Base-by-base conservation (phyloP, 441 rosid genomes). In the Rhodomyrtus psidioides region DNA sequence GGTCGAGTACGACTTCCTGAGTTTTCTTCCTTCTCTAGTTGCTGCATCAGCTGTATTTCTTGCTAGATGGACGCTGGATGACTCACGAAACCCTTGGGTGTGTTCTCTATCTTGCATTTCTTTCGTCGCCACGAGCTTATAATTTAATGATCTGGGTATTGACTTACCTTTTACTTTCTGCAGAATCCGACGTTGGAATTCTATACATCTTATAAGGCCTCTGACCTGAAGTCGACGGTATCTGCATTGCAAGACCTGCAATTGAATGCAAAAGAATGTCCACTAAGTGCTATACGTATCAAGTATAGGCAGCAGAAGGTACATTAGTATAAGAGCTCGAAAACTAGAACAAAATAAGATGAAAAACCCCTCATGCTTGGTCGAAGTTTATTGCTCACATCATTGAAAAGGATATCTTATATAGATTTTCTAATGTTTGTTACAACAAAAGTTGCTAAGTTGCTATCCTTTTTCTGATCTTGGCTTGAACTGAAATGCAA, bases 11-110 rank as follows among this genome's bases (percentile, higher is more conserved):
- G 86, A 85, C 79, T 93, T 91, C 91, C 86, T 94, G 86, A 92
- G 89, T 82, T 93, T 90, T 83, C 91, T 91, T 83, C 97, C 97
- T 84, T 94, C 97, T 2, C 81, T 92, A 26, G 83, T 94, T 23
- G 96, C 97, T 88, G 96, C 97, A 76, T 93, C 97, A 14, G 94
- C 95, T 19, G 93, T 94, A 56, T 93, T 94, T 88, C 96, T 94
- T 79, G 96, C 96, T 86, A 93, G 88, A 84, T 94, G 97, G 97
- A 94, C 97, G 21, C 76, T 94, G 85, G 91, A 94, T 89, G 94
- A 91, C 58, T 94, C 95, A 81, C 85, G 87, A 83, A 92, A 94
- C 83, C 96, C 96, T 79, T 94, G 96, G 96, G 96, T 94, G 28
- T 84, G 88, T 81, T 76, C 87, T 88, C 84, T 85, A 85, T 86